Percentiles rank a stretch among this genome's conserved stretches.
phyloP scores from a whole-genome alignment of 2,329 filamentous ascomycete genomes.

The Xylaria sp. region DNA sequence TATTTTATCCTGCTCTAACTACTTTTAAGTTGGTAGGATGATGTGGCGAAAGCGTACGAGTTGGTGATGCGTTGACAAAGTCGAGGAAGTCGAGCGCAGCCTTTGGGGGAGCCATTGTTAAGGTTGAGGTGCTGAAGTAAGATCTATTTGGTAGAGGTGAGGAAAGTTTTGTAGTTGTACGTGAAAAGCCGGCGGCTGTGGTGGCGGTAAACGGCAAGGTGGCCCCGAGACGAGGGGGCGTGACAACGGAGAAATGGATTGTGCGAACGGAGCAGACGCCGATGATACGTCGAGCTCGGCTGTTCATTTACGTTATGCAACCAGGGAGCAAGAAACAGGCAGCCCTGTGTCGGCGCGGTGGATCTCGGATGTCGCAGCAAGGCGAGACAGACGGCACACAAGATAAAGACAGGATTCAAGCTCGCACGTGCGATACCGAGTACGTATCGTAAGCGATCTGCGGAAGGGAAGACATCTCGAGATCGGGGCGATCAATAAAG shows the following conservation, averaged over 20 bases:
- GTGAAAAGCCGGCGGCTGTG: constrained; percentile 6
- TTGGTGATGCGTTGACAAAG: constrained; percentile 94
- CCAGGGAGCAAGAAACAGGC: not conserved
- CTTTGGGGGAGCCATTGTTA: constrained; percentile 63
- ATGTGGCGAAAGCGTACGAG: constrained; percentile 67
- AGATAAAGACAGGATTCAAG: not conserved
- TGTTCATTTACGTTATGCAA: constrained; percentile 34
- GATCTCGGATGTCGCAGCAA: constrained; percentile 16
- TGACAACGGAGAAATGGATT: constrained; percentile 32
- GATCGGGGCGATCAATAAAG: not conserved
- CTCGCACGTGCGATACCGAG: not conserved
- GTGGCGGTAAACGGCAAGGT: constrained; percentile 9
- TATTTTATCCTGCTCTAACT: not conserved
- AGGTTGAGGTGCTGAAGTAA: constrained; percentile 39
- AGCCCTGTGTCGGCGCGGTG: constrained; percentile 11
- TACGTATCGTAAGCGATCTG: not conserved
- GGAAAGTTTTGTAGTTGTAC: not conserved
- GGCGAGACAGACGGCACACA: not conserved
- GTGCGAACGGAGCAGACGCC: constrained; percentile 33
- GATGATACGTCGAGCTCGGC: constrained; percentile 28
- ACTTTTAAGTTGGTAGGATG: constrained; percentile 4
- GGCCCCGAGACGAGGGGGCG: constrained; percentile 32
- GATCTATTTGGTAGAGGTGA: constrained; percentile 7
- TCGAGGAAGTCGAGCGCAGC: constrained; percentile 85
- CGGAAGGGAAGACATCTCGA: not conserved